Percentiles rank a stretch among this genome's conserved stretches.
Conservation (phyloP, 371 early-diverging fungal genomes). For the Apophysomyces ossiformis region DNA sequence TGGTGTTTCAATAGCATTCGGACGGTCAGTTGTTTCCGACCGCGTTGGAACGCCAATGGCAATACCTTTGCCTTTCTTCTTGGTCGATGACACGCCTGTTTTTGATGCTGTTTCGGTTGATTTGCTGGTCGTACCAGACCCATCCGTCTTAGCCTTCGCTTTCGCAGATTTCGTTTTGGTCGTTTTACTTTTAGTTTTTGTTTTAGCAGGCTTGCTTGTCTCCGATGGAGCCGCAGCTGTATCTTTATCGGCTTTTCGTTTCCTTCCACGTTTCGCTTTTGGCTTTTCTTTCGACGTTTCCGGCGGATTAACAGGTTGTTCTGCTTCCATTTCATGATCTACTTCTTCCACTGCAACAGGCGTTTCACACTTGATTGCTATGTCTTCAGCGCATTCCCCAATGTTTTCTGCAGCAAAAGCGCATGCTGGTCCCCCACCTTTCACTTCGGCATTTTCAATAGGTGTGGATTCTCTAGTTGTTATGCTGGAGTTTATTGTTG, state of each 20-base stretch:
- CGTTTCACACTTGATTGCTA: background rate
- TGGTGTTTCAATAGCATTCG: background rate
- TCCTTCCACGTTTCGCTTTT: background rate
- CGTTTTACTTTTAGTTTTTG: background rate
- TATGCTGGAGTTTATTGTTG: background rate
- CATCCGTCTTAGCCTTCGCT: background rate
- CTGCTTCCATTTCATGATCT: background rate
- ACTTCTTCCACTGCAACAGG: background rate
- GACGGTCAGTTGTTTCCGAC: background rate
- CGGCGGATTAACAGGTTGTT: background rate
- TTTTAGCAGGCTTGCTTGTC: constrained; percentile 1
- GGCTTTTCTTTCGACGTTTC: background rate
- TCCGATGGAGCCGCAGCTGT: background rate
- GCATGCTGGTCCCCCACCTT: background rate
- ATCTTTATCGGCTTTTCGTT: background rate
- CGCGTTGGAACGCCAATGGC: background rate
- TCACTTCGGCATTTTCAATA: background rate
- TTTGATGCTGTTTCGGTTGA: background rate
- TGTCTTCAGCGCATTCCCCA: background rate
- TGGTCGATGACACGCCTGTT: background rate
- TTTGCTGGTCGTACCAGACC: background rate
- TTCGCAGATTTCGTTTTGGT: background rate
- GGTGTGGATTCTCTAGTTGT: background rate
- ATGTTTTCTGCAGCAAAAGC: background rate
- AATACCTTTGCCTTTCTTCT: background rate